Evolutionary conservation across 352 stramenopile species (phyloP), one percentile per base, ranked within the genome.

Genomic region (Pythium scleroteichum): DNA sequence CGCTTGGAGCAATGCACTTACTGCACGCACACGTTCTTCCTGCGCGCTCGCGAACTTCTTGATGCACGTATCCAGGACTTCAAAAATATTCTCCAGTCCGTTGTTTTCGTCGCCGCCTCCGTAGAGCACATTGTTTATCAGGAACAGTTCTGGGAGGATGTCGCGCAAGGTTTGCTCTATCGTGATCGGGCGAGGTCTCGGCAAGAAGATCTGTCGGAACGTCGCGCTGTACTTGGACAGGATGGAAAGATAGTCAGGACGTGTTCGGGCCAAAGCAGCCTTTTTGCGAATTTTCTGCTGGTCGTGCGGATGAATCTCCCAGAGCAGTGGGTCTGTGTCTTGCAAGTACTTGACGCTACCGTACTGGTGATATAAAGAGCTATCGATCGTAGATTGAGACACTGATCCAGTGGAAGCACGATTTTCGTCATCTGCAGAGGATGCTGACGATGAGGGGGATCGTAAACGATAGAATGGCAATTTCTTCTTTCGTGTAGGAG

Each of bases 81-180:
- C 78, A 22, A 92, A 92, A 40, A 92, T 92, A 66, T 92, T 79
- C 39, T 92, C 83, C 0, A 92, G 71, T 0, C 75, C 76, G 39
- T 81, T 81, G 58, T 78, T 86, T 17, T 82, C 78, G 16, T 88
- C 78, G 1, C 78, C 78, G 23, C 82, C 82, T 20, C 80, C 79
- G 44, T 90, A 90, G 2, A 92, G 62, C 8, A 86, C 83, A 55
- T 90, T 83, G 63, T 92, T 90, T 61, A 92, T 89, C 17, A 90
- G 61, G 51, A 90, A 90, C 6, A 90, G 62, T 53, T 92, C 80
- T 0, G 83, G 83, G 0, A 92, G 64, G 46, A 92, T 92, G 27
- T 90, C 83, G 7, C 83, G 80, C 33, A 92, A 64, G 33, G 83
- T 92, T 48, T 92, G 83, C 53, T 92, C 83, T 29, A 92, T 75